Evolutionary conservation across 805 yeast species (phyloP).

Genomic region (Saccharomycopsis sp.): DNA sequence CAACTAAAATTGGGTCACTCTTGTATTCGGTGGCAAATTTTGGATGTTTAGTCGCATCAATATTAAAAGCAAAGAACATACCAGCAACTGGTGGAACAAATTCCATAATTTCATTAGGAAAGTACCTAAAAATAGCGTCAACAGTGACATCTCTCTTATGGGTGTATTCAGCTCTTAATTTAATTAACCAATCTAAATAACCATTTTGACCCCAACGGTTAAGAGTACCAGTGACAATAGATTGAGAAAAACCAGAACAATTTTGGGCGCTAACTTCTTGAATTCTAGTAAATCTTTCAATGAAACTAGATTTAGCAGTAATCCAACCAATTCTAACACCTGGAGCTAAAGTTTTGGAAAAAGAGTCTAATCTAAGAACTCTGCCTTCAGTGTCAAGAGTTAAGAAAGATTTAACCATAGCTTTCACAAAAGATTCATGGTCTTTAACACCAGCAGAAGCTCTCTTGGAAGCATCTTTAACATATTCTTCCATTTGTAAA

Average conservation of each 20-base stretch:
- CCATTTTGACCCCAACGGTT: constrained; percentile 87
- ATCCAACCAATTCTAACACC: constrained; percentile 88
- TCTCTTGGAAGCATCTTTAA: constrained; percentile 32
- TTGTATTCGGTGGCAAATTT: constrained; percentile 46
- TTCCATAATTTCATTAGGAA: constrained; percentile 36
- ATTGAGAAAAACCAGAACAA: constrained; percentile 72
- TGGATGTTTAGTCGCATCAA: constrained; percentile 78
- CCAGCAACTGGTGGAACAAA: constrained; percentile 68
- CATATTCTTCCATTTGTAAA: constrained; percentile 82
- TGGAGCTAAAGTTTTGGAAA: constrained; percentile 88
- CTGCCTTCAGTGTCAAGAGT: constrained; percentile 79
- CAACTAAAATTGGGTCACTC: constrained; percentile 54
- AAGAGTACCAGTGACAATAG: constrained; percentile 59
- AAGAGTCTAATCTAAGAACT: constrained; percentile 80
- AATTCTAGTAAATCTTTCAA: constrained; percentile 58
- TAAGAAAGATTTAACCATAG: constrained; percentile 67
- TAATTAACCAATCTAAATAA: constrained; percentile 81
- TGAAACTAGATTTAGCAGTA: constrained; percentile 52
- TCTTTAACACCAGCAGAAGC: constrained; percentile 23
- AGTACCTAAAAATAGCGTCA: constrained; percentile 53
- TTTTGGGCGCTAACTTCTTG: constrained; percentile 78
- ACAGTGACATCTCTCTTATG: constrained; percentile 80
- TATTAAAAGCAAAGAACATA: constrained; percentile 68
- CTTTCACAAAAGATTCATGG: constrained; percentile 57
- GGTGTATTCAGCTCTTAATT: constrained; percentile 73